phyloP scores from a whole-genome alignment of 495 filamentous ascomycete species.

The Penicillium desertorum region DNA sequence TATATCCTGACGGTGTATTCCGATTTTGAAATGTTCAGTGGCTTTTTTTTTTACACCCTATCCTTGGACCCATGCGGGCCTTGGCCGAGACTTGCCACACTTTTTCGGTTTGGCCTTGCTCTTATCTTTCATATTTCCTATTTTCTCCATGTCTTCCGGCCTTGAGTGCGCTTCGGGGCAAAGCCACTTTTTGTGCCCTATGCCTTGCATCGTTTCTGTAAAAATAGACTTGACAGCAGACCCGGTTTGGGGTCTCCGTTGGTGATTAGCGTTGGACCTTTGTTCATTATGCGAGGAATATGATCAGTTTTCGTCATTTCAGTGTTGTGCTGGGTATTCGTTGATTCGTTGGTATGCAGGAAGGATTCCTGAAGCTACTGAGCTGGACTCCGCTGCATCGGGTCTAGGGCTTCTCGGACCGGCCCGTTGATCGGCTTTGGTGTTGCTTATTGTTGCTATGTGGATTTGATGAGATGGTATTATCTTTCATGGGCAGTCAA shows the following conservation, averaged over 20 bases:
- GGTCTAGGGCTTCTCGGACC: slow-evolving; percentile 13
- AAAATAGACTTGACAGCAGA: slow-evolving; percentile 45
- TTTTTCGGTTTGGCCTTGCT: slow-evolving; percentile 15
- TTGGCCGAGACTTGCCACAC: slow-evolving; percentile 7
- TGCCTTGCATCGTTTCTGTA: slow-evolving; percentile 41
- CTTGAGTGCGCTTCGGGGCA: slow-evolving; percentile 18
- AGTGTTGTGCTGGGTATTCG: neutral
- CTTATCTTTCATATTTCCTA: slow-evolving; percentile 18
- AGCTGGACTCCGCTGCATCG: slow-evolving; percentile 11
- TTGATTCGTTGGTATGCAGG: neutral
- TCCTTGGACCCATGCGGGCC: slow-evolving; percentile 6
- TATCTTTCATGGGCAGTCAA: neutral
- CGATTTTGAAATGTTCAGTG: slow-evolving; percentile 7
- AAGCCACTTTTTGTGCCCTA: slow-evolving; percentile 20
- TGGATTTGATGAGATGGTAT: slow-evolving; percentile 1
- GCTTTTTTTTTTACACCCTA: slow-evolving; percentile 10
- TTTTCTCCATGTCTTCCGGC: slow-evolving; percentile 20
- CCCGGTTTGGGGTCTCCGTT: slow-evolving; percentile 33
- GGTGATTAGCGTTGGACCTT: slow-evolving; percentile 45
- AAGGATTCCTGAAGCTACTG: neutral
- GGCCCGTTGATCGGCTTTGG: slow-evolving; percentile 11
- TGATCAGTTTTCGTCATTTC: slow-evolving; percentile 35
- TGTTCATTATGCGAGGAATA: slow-evolving; percentile 44
- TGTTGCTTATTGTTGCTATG: slow-evolving; percentile 3
- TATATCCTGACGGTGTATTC: slow-evolving; percentile 27